Evolutionary conservation across 257 asterid genomes (phyloP).

Genomic region (Euphrasia confusa): DNA sequence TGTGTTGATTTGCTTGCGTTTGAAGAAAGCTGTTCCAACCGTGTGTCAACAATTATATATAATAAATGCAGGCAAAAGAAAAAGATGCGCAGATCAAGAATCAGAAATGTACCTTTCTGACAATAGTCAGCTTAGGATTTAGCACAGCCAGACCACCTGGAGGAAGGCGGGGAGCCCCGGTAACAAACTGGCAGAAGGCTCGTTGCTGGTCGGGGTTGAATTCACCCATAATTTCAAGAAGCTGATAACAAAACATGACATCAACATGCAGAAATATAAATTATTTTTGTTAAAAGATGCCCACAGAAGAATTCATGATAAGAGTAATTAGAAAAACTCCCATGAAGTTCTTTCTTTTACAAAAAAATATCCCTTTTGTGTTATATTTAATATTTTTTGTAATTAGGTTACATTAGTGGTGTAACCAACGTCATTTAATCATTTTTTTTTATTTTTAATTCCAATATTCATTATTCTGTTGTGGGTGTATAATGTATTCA

Average conservation of each 20-base stretch:
- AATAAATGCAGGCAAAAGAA: background rate
- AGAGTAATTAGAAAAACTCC: background rate
- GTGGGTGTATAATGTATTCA: conserved; percentile 2
- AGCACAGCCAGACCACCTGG: conserved; percentile 80
- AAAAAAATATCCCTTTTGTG: background rate
- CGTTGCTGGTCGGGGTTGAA: conserved; percentile 77
- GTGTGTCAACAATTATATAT: background rate
- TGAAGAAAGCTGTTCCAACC: conserved; percentile 29
- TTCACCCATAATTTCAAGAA: conserved; percentile 81
- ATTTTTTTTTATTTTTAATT: background rate
- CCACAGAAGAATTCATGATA: background rate
- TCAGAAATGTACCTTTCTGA: conserved; percentile 56
- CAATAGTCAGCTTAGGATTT: conserved; percentile 84
- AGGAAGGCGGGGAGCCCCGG: conserved; percentile 92
- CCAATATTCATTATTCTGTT: background rate
- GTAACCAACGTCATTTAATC: background rate
- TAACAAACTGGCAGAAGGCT: conserved; percentile 88
- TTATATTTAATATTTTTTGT: background rate
- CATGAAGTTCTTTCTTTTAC: background rate
- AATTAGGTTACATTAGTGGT: background rate
- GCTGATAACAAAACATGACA: conserved; percentile 30
- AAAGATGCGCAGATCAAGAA: conserved; percentile 5
- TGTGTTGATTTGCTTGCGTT: conserved; percentile 33
- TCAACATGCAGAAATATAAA: background rate
- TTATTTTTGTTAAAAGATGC: background rate